Conservation (phyloP, 768 basidiomycete species). For the Ramaria rubella region DNA sequence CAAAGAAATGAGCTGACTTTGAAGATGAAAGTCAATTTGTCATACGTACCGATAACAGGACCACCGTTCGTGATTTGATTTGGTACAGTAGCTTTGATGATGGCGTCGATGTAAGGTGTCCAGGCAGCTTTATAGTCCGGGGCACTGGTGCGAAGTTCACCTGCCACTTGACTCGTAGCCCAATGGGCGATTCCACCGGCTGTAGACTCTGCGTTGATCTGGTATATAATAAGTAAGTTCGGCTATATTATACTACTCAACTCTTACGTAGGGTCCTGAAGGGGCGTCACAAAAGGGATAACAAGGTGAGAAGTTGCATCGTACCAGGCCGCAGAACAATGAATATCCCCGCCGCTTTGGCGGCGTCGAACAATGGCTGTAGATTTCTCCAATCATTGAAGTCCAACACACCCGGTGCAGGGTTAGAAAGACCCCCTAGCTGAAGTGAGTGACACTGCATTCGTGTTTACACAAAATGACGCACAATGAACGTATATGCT, state of each 20-base stretch:
- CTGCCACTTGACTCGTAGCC: conserved; percentile 62
- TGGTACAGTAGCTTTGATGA: conserved; percentile 52
- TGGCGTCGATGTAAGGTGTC: conserved; percentile 61
- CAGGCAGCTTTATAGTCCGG: conserved; percentile 66
- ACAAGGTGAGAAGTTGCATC: neutral
- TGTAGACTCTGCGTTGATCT: conserved; percentile 49
- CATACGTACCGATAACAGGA: conserved; percentile 58
- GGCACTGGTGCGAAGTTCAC: conserved; percentile 65
- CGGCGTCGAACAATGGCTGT: conserved; percentile 67
- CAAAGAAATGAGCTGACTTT: neutral
- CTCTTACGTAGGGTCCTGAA: conserved; percentile 5
- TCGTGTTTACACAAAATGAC: conserved; percentile 1
- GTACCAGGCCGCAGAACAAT: conserved; percentile 71
- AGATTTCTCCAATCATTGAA: conserved; percentile 65
- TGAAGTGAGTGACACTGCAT: neutral
- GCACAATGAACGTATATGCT: conserved; percentile 68
- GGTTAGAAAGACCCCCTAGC: conserved; percentile 63
- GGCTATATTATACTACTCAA: neutral
- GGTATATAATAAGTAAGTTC: conserved; percentile 31
- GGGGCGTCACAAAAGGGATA: neutral
- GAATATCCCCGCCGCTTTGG: conserved; percentile 68
- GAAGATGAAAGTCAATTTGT: neutral
- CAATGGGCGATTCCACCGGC: conserved; percentile 70
- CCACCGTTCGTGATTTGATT: conserved; percentile 70
- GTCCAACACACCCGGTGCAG: conserved; percentile 65